Evolutionary conservation across 202 grass and related monocot genomes (phyloP), one percentile per base, ranked within the genome.

Genomic region (Musa balbisiana): DNA sequence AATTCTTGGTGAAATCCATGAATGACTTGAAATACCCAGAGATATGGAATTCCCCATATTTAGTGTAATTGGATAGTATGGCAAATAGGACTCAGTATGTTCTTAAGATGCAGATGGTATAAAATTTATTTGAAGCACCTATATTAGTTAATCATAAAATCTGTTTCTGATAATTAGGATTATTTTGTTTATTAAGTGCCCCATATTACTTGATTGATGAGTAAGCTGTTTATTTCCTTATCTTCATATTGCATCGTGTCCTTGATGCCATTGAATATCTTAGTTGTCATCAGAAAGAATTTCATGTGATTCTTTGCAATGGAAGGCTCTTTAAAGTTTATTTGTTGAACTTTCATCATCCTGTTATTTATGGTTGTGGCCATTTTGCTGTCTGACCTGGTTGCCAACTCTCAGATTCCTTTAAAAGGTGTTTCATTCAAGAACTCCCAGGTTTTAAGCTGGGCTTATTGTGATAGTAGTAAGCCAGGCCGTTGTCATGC

Each of bases 351-450:
- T 12, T 52, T 51, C 52, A 59, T 82, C 15, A 80, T 76, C 62
- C 33, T 82, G 25, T 17, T 73, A 19, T 14, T 53, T 22, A 81
- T 21, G 49, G 20, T 56, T 33, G 25, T 29, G 15, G 23, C 25
- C 12, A 26, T 55, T 74, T 43, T 54, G 8, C 11, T 12, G 51
- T 21, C 55, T 73, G 52, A 2, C 76, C 49, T 76, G 16, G 24
- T 17, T 82, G 71, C 49, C 16, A 78, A 83, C 77, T 25, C 72
- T 76, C 76, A 97, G 93, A 77, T 97, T 64, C 88, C 81, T 72
- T 79, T 87, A 53, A 87, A 89, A 87, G 93, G 90, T 24, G 91
- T 97, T 86, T 97, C 86, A 76, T 97, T 97, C 79, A 83, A 86
- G 78, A 93, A 93, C 80, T 97, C 88, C n/a, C 71, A 93, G 43